Conservation (phyloP, 2,329 filamentous ascomycete species). For the Fusarium neocosmosporiellum region DNA sequence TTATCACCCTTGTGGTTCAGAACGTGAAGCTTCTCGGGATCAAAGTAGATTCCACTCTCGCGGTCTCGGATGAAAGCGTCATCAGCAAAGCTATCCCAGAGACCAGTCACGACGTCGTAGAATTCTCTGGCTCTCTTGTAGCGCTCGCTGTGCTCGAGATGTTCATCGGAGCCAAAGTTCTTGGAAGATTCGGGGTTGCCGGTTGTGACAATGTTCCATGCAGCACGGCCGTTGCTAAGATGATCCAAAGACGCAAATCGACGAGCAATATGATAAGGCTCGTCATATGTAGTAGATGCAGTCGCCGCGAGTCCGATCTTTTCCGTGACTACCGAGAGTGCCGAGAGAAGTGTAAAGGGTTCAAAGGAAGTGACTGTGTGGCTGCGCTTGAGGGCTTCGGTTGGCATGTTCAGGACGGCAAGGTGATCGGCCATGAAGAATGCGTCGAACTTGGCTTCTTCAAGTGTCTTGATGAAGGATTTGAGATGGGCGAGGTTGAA, state of each 20-base stretch:
- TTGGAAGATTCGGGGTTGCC: constrained; percentile 63
- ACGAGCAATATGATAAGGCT: constrained; percentile 64
- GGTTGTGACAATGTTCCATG: constrained; percentile 66
- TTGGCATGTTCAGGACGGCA: constrained; percentile 66
- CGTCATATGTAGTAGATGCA: constrained; percentile 65
- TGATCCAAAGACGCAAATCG: constrained; percentile 66
- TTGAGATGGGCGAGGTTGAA: constrained; percentile 66
- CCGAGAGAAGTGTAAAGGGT: constrained; percentile 64
- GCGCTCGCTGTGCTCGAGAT: constrained; percentile 60
- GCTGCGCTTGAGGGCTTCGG: constrained; percentile 66
- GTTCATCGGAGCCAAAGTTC: constrained; percentile 63
- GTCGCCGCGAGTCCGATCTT: constrained; percentile 65
- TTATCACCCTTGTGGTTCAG: constrained; percentile 61
- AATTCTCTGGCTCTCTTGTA: constrained; percentile 65
- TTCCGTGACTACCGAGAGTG: constrained; percentile 59
- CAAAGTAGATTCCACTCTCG: constrained; percentile 60
- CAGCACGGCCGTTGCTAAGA: constrained; percentile 61
- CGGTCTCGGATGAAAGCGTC: constrained; percentile 63
- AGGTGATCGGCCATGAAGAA: constrained; percentile 69
- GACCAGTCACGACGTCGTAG: constrained; percentile 63
- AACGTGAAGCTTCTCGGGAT: constrained; percentile 63
- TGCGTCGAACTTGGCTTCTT: constrained; percentile 65
- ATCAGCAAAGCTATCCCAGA: constrained; percentile 67
- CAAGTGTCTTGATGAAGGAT: constrained; percentile 64
- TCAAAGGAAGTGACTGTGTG: constrained; percentile 70